Base-by-base conservation (phyloP, 257 asterid genomes). In the Solanum bulbocastanum region DNA sequence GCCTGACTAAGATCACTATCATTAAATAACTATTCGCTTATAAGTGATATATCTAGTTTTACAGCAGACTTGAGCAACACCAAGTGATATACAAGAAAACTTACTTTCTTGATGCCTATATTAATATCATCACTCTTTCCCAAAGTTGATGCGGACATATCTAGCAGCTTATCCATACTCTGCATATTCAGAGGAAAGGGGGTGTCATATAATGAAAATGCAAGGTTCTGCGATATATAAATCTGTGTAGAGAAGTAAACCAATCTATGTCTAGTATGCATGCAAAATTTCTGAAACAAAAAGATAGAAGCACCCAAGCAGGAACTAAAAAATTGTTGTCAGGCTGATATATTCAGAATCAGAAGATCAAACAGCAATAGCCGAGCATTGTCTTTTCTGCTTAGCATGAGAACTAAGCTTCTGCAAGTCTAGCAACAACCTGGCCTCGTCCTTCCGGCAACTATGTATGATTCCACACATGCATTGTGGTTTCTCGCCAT, bases 91-190 rank as follows among this genome's bases (percentile, higher is more conserved):
- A 30, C 86, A 82, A 30, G 86, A 82, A 86, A 87, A 89, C 90
- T 87, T 92, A 91, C 97, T 87, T 92, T 90, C 84, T 87, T 89
- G 87, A 91, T 74, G 87, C 88, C 83, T 56, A 83, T 73, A 88
- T 90, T 91, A 88, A 94, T 90, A 86, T 94, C 98, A 87, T 92
- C 94, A 79, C 93, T 93, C 90, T 94, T 92, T 88, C 84, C 95
- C 90, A 92, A 87, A 39, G 88, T 82, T 72, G 92, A 91, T 86
- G 96, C 93, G 35, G 99, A 94, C 83, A 95, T 86, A 42, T 92
- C 91, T 68, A 95, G 87, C 87, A 96, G 96, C 87, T 90, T 93
- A 87, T 95, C 98, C 92, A 96, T 88, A 88, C 98, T 94, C 99
- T 96, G 98, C 92, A 91, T 52, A 86, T 83, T 88, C 75, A 73